phyloP scores from a whole-genome alignment of 495 filamentous ascomycete genomes.

The Podospora appendiculata region DNA sequence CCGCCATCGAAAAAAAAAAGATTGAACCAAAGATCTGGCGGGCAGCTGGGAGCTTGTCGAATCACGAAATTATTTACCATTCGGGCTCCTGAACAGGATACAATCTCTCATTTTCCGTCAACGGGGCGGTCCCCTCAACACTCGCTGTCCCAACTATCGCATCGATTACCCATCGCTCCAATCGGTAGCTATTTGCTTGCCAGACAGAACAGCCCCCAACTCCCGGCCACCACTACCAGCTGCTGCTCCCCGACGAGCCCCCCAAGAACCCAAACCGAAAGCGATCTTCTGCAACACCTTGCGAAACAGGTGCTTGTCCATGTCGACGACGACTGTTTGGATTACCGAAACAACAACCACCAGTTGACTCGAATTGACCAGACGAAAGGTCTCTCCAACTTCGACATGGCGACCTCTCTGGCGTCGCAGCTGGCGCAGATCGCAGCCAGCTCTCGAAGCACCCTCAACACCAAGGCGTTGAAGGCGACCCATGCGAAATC shows the following conservation, averaged over 20 bases:
- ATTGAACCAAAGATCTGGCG: not conserved
- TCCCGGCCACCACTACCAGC: not conserved
- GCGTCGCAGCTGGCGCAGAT: conserved; percentile 75
- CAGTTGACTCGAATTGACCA: not conserved
- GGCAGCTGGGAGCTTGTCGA: not conserved
- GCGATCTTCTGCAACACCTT: not conserved
- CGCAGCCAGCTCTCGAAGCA: conserved; percentile 65
- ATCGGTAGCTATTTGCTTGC: too few relatives aligned
- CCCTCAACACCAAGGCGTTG: conserved; percentile 82
- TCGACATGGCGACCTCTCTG: conserved; percentile 65
- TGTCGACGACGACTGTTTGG: too few relatives aligned
- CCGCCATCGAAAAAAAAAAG: conserved; percentile 13
- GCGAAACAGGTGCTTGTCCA: too few relatives aligned
- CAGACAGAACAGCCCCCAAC: too few relatives aligned
- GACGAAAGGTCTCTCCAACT: not conserved
- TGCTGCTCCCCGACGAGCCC: not conserved
- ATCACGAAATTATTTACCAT: too few relatives aligned
- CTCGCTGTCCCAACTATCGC: too few relatives aligned
- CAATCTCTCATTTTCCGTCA: not conserved
- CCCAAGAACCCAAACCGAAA: not conserved
- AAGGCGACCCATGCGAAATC: conserved; percentile 85
- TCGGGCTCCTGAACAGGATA: not conserved
- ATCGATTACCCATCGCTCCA: too few relatives aligned
- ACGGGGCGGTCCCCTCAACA: not conserved
- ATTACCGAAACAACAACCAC: too few relatives aligned